Evolutionary conservation across 1,284 basidiomycete genomes (phyloP).

Genomic region (Malassezia arunalokei): DNA sequence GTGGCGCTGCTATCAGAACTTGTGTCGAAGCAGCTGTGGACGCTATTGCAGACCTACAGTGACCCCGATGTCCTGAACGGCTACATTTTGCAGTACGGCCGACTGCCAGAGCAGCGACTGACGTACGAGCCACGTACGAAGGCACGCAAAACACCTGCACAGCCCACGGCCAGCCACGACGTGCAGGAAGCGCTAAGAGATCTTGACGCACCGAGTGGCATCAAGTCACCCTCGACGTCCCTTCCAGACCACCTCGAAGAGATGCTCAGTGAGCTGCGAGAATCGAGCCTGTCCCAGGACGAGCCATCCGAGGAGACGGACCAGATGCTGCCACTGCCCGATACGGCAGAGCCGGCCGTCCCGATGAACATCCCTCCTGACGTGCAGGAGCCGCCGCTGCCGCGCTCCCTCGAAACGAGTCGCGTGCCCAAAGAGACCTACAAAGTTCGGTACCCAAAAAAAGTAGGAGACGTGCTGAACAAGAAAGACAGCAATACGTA

Average conservation of each 20-base stretch:
- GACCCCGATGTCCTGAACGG: constrained; percentile 14
- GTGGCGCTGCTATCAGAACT: constrained; percentile 11
- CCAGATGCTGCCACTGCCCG: background rate
- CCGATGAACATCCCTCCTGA: constrained; percentile 11
- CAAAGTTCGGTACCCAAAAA: background rate
- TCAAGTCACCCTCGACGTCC: background rate
- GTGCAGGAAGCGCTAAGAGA: background rate
- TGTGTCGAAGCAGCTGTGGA: constrained; percentile 10
- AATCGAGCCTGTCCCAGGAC: background rate
- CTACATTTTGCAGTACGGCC: constrained; percentile 13
- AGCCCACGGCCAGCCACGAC: background rate
- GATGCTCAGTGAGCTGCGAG: background rate
- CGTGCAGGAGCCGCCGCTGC: constrained; percentile 8
- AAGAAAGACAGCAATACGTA: constrained; percentile 1
- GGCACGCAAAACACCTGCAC: background rate
- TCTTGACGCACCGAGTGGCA: background rate
- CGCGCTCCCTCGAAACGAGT: background rate
- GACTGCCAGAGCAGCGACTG: background rate
- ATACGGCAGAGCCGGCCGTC: background rate
- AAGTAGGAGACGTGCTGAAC: constrained; percentile 2
- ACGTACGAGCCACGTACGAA: background rate
- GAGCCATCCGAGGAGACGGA: background rate
- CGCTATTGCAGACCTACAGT: constrained; percentile 3
- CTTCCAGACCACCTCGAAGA: background rate
- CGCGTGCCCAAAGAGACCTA: background rate